Conservation (phyloP, 1,284 basidiomycete genomes). For the Pseudozyma flocculosa region DNA sequence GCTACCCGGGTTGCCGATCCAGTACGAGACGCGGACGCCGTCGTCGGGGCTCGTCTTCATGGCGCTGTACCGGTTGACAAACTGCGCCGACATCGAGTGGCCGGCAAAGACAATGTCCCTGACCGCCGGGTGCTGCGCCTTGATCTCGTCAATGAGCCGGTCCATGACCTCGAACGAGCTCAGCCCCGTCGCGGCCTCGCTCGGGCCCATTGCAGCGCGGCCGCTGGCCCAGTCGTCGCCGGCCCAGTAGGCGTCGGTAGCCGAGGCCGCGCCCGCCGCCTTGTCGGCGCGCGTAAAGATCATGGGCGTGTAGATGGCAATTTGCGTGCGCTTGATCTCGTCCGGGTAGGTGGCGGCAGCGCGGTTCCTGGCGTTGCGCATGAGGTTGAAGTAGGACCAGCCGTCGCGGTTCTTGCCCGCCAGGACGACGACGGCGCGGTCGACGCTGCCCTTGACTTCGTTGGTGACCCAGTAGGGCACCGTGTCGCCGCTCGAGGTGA, state of each 20-base stretch:
- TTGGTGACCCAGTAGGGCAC: too few species aligned
- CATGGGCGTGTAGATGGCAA: slow-evolving; percentile 22
- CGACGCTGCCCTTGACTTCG: slow-evolving; percentile 3
- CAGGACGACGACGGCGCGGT: slow-evolving; percentile 32
- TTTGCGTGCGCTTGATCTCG: too few species aligned
- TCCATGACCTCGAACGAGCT: slow-evolving; percentile 24
- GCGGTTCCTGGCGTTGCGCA: slow-evolving; percentile 34
- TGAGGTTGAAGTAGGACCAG: slow-evolving; percentile 51
- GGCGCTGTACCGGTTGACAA: slow-evolving; percentile 15
- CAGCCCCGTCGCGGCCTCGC: not conserved
- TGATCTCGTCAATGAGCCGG: not conserved
- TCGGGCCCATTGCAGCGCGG: too few species aligned
- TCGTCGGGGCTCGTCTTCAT: slow-evolving; percentile 3
- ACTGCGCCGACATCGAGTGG: slow-evolving; percentile 35
- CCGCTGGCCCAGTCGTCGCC: slow-evolving; percentile 8
- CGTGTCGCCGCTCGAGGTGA: too few species aligned
- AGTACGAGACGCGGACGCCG: slow-evolving; percentile 13
- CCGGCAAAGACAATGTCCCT: slow-evolving; percentile 20
- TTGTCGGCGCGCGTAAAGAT: not conserved
- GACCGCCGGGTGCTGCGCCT: slow-evolving; percentile 13
- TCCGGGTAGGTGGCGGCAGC: slow-evolving; percentile 24
- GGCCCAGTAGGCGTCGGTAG: slow-evolving; percentile 23
- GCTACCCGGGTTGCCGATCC: slow-evolving; percentile 33
- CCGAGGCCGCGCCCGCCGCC: too few species aligned
- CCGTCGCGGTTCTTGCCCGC: slow-evolving; percentile 44